Evolutionary conservation across 1,284 basidiomycete genomes (phyloP), one percentile per base, ranked within the genome.

Genomic region (Porodaedalea pini): DNA sequence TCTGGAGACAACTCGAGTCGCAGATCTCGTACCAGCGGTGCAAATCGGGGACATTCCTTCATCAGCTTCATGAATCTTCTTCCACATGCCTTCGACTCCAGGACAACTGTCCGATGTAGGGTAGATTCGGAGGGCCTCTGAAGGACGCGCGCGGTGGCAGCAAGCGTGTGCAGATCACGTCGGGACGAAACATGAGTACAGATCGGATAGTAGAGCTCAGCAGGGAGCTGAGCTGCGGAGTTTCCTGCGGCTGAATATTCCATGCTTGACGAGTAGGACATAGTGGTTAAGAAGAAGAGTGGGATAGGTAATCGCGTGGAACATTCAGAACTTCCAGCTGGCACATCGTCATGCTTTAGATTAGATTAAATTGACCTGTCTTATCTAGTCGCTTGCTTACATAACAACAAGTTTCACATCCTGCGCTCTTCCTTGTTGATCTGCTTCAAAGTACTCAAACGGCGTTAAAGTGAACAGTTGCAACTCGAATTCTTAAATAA

Each of bases 141-240:
- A 19, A 58, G 56, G 23, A 52, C 32, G 21, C 50, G 51, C 15
- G 56, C n/a, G 13, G 51, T 36, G 10, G 50, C 17, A 6, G 50
- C 51, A 10, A 58, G 41, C 44, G 23, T 21, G 51, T n/a, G 17
- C 32, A 58, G 21, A 17, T 47, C 50, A 11, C 36, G 43, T 39
- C 39, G 37, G 19, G 50, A 52, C 5, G n/a, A n/a, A 37, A 58
- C 31, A 31, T 52, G 34, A 6, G 36, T 27, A 27, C 37, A 49
- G 19, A 58, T 45, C 5, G 49, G 32, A 32, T 44, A 58, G 50
- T 32, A 58, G 19, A 53, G 47, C 51, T 58, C 56, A 8, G 27
- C 23, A 15, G 56, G 50, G 34, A 58, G 36, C 19, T 27, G n/a
- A 8, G 32, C 8, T 21, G 34, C 43, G 41, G 10, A 10, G 11